Conservation (phyloP, 1,284 basidiomycete species). For the Austroboletus niveus region DNA sequence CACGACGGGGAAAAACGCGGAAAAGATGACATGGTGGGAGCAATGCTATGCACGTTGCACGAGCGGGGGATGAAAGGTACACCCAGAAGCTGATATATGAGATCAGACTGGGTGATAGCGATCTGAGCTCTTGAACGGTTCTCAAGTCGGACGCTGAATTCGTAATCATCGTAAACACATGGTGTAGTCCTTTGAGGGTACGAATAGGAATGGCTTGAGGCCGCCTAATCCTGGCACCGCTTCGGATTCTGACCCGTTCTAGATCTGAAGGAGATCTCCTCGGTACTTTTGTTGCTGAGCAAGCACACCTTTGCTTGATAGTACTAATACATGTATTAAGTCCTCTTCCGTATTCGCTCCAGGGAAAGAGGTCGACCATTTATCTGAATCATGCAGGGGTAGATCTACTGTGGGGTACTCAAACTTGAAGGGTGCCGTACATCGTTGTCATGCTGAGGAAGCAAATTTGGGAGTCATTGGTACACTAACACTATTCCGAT, state of each 20-base stretch:
- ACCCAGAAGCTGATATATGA: too few relatives aligned
- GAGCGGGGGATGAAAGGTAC: too few relatives aligned
- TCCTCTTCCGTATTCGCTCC: slow-evolving; percentile 5
- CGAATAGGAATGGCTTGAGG: too few relatives aligned
- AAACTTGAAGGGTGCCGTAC: slow-evolving; percentile 3
- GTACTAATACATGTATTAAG: slow-evolving; percentile 19
- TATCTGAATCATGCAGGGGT: slow-evolving; percentile 5
- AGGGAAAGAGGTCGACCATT: slow-evolving; percentile 5
- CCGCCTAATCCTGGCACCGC: too few relatives aligned
- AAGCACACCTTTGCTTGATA: slow-evolving; percentile 1
- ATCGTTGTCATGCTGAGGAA: background rate
- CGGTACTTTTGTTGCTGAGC: background rate
- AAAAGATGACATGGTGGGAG: too few relatives aligned
- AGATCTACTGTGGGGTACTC: slow-evolving; percentile 17
- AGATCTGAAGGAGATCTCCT: background rate
- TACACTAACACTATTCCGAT: slow-evolving; percentile 2
- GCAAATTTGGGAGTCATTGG: background rate
- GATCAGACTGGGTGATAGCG: too few relatives aligned
- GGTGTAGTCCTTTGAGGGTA: too few relatives aligned
- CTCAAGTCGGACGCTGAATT: too few relatives aligned
- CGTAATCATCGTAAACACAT: too few relatives aligned
- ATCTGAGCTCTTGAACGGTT: too few relatives aligned
- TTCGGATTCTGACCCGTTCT: background rate
- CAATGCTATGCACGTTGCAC: too few relatives aligned
- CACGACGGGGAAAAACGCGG: too few relatives aligned